These are phyloP conservation scores for Rhodotorula diobovata DNA, from an alignment of 768 basidiomycete genomes.

Conservation along the genomic window DNA sequence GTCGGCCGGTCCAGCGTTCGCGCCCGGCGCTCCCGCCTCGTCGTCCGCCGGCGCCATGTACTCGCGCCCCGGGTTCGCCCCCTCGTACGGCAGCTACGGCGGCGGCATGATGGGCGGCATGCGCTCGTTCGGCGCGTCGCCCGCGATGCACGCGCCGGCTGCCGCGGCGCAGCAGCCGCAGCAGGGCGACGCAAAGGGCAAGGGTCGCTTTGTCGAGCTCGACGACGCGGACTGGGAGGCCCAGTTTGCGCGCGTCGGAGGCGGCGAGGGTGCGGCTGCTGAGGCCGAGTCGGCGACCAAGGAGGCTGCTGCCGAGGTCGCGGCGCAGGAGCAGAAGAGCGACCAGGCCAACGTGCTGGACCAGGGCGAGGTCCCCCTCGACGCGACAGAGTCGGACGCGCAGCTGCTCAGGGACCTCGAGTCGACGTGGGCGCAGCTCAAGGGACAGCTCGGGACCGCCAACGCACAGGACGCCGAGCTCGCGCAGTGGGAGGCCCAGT, in stretches of 20 bases:
- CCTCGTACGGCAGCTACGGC: conserved; percentile 26
- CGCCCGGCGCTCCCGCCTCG: conserved; percentile 4
- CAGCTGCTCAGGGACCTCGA: conserved; percentile 40
- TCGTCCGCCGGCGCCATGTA: not conserved
- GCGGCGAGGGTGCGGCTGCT: no score
- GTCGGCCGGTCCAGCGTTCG: not conserved
- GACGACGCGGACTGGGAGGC: conserved; percentile 43
- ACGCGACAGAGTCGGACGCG: conserved; percentile 33
- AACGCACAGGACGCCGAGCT: conserved; percentile 32
- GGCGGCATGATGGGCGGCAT: conserved; percentile 18
- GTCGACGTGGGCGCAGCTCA: conserved; percentile 38
- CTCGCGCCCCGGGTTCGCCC: conserved; percentile 24
- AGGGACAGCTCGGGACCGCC: conserved; percentile 19
- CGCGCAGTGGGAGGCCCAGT: conserved; percentile 45
- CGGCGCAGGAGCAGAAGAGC: not conserved
- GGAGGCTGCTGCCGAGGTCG: not conserved
- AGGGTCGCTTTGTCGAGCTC: conserved; percentile 53
- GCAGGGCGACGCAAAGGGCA: conserved; percentile 57
- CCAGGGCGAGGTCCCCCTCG: conserved; percentile 31
- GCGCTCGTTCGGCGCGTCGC: not conserved
- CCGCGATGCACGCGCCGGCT: not conserved
- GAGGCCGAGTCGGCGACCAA: not conserved
- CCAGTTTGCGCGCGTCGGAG: conserved; percentile 34
- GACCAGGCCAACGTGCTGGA: conserved; percentile 25
- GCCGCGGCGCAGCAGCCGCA: not conserved